phyloP scores from a whole-genome alignment of 2,329 filamentous ascomycete species.

The Ramularia endophylla region DNA sequence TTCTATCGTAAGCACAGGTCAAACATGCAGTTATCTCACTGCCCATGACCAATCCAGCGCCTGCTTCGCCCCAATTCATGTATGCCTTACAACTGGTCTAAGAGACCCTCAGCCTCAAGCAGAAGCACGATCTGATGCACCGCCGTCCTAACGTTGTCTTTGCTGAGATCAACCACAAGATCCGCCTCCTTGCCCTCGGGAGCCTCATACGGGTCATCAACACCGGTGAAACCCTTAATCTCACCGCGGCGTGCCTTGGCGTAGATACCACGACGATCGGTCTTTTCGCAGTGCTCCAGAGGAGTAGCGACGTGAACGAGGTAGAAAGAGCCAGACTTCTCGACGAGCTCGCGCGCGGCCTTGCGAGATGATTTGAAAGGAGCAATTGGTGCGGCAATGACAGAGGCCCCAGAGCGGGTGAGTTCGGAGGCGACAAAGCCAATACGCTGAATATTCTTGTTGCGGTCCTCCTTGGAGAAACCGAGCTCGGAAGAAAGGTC shows the following conservation, averaged over 20 bases:
- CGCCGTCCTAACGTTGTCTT: slow-evolving; percentile 82
- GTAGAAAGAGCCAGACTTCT: slow-evolving; percentile 88
- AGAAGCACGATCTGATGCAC: slow-evolving; percentile 96
- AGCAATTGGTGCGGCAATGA: slow-evolving; percentile 94
- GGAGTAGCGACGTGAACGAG: slow-evolving; percentile 91
- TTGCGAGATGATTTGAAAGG: slow-evolving; percentile 76
- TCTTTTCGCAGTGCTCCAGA: slow-evolving; percentile 90
- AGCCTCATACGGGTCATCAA: slow-evolving; percentile 92
- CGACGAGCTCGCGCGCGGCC: slow-evolving; percentile 75
- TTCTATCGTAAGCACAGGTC: too few relatives aligned
- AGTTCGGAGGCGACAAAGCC: slow-evolving; percentile 94
- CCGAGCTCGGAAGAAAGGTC: slow-evolving; percentile 94
- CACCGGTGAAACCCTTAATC: slow-evolving; percentile 97
- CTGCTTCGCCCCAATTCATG: too few relatives aligned
- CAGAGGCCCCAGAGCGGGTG: slow-evolving; percentile 84
- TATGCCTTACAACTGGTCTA: slow-evolving; percentile 56
- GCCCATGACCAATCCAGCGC: too few relatives aligned
- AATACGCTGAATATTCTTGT: slow-evolving; percentile 92
- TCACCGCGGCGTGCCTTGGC: slow-evolving; percentile 74
- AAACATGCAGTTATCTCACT: too few relatives aligned
- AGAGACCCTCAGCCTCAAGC: slow-evolving; percentile 80
- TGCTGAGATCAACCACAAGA: slow-evolving; percentile 76
- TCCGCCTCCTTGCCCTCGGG: slow-evolving; percentile 78
- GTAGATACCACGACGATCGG: slow-evolving; percentile 89
- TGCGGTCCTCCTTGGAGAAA: slow-evolving; percentile 87